Evolutionary conservation across 495 filamentous ascomycete species (phyloP), one percentile per base, ranked within the genome.

Genomic region (Annulohypoxylon maeteangense): DNA sequence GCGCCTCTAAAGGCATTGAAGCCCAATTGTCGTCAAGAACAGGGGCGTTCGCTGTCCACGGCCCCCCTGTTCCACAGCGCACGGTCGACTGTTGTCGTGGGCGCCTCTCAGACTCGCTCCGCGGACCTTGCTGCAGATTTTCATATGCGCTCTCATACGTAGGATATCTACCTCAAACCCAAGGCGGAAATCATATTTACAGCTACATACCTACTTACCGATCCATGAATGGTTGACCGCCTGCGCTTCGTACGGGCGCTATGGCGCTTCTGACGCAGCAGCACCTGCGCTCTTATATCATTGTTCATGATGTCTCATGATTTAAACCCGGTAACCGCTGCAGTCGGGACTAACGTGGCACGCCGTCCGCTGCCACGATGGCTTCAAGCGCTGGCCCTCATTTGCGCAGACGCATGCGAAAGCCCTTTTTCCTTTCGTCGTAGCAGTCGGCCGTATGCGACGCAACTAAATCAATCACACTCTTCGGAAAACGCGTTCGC

Each of bases 371-470:
- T 51, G 38, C 38, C 47, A 40, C 64, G 69, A 72, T 65, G 61
- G 70, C 70, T 73, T 73, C 70, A 36, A 62, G 57, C 29, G 14
- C 45, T 55, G 40, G 27, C 20, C 36, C 22, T 72, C 65, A 73
- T 73, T 68, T 68, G 70, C 65, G 53, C 55, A 40, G 63, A 60
- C 51, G 31, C 42, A 58, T 59, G 47, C 64, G 25, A 32, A 68
- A 54, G 58, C 58, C 18, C 53, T 47, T 31, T 12, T 23, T 27
- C 6, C 40, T 45, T 29, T 53, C 58, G 70, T 51, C 40, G 70
- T 73, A 36, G 70, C 70, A 73, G 65, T 60, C 61, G 70, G 65
- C 61, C 61, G 27, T 62, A 73, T 68, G 70, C 70, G 42, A 73
- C 70, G 54, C 47, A 68, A 60, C 53, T 61, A 10, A 36, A 61